phyloP scores from a whole-genome alignment of 139 green algal genomes.

The Bryopsis sp. region DNA sequence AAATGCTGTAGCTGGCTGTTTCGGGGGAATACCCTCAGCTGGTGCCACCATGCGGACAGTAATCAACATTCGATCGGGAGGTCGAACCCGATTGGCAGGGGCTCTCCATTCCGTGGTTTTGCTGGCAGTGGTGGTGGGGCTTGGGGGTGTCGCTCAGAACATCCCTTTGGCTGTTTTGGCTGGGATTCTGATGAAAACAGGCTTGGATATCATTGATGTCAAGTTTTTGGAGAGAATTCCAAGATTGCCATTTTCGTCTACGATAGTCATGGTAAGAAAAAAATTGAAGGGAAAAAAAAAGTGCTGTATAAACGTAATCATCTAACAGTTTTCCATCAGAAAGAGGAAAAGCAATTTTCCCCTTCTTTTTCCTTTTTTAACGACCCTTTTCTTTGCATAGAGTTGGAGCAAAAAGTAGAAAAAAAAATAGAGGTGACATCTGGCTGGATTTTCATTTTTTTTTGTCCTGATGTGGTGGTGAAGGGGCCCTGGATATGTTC shows the following conservation, averaged over 20 bases:
- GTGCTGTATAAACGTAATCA: background rate
- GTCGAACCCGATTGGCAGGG: constrained; percentile 21
- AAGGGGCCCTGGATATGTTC: too few species aligned
- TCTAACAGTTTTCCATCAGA: background rate
- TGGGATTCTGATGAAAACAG: constrained; percentile 26
- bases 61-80: constrained; percentile 24
- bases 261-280: constrained; percentile 23
- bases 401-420: too few species aligned
- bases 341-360: too few species aligned
- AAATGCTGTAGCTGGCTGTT: constrained; percentile 23
- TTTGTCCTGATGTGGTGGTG: too few species aligned
- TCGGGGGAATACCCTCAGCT: constrained; percentile 24
- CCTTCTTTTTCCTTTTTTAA: too few species aligned
- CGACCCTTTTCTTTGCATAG: too few species aligned
- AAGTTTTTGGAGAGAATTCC: constrained; percentile 14
- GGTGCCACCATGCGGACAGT: constrained; percentile 29
- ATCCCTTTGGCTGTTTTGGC: constrained; percentile 20
- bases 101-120: constrained; percentile 24
- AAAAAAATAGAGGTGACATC: too few species aligned
- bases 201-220: constrained; percentile 26
- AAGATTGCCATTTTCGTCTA: constrained; percentile 12
- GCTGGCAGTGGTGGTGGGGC: constrained; percentile 13
- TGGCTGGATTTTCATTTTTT: too few species aligned
- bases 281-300: too few species aligned
- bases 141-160: background rate